phyloP scores from a whole-genome alignment of 148 eudicot species.

The Pouteria glomerata region DNA sequence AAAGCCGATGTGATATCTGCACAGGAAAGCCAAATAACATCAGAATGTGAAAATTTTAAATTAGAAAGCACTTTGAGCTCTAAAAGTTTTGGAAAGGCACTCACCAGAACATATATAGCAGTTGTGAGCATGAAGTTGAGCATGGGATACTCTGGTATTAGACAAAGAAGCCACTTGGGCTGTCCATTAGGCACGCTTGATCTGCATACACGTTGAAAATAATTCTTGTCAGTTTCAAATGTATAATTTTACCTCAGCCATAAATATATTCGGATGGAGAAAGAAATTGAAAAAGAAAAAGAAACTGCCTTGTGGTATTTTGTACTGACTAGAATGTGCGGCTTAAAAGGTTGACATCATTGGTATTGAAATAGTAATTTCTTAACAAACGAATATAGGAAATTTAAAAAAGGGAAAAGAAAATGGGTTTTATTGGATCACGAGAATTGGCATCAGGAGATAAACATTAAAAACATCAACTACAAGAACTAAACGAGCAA shows the following conservation, averaged over 20 bases:
- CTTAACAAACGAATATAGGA: neutral
- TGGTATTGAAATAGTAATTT: neutral
- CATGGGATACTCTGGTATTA: slow-evolving; percentile 86
- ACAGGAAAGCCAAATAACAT: slow-evolving; percentile 16
- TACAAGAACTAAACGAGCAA: neutral
- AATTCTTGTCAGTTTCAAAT: neutral
- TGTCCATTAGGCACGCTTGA: slow-evolving; percentile 90
- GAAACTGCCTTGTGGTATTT: neutral
- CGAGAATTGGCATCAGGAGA: neutral
- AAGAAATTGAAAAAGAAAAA: neutral
- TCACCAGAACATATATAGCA: slow-evolving; percentile 81
- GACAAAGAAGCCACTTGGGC: slow-evolving; percentile 90
- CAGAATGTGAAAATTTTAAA: neutral
- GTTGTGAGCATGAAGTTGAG: slow-evolving; percentile 96
- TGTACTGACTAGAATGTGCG: neutral
- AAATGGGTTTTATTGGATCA: neutral
- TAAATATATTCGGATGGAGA: neutral
- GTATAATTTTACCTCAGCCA: neutral
- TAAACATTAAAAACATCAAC: neutral
- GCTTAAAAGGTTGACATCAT: neutral
- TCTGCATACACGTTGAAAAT: slow-evolving; percentile 30
- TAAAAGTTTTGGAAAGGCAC: neutral
- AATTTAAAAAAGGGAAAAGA: neutral
- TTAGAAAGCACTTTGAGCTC: neutral
- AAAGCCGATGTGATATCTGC: slow-evolving; percentile 82